A percentile compares a stretch with the other conserved stretches of the same genome.
phyloP scores from a whole-genome alignment of 192 early-diverging fungal species.

The Pilaira anomala region DNA sequence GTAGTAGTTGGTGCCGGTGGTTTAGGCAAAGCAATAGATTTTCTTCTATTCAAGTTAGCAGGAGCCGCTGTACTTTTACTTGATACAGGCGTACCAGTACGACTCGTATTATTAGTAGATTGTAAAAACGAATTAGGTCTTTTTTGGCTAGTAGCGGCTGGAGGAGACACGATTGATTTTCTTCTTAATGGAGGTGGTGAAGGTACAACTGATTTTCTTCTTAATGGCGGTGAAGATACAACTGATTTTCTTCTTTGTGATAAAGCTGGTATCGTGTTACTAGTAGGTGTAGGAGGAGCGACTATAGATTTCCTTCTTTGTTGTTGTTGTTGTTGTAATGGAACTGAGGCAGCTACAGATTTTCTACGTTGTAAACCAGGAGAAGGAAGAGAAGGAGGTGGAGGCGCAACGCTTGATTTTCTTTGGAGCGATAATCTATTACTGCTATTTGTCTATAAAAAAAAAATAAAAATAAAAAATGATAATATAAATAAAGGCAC shows the following conservation, averaged over 20 bases:
- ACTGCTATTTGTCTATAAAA: slow-evolving; percentile 19
- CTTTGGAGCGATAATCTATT: slow-evolving; percentile 20
- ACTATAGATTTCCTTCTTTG: slow-evolving; percentile 6
- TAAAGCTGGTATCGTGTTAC: background rate
- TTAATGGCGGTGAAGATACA: background rate
- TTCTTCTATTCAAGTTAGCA: background rate
- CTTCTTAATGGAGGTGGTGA: background rate
- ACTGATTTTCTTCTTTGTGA: background rate
- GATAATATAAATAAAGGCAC: slow-evolving; percentile 26
- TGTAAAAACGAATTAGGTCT: background rate
- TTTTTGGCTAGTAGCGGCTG: background rate
- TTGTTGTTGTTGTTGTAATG: background rate
- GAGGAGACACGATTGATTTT: background rate
- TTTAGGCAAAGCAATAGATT: slow-evolving; percentile 8
- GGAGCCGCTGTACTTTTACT: slow-evolving; percentile 10
- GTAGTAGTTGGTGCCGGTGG: slow-evolving; percentile 7
- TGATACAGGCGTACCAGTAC: slow-evolving; percentile 13
- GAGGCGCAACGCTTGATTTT: slow-evolving; percentile 3
- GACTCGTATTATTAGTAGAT: slow-evolving; percentile 21
- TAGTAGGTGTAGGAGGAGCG: background rate
- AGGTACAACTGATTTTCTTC: slow-evolving; percentile 1
- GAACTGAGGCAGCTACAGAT: background rate
- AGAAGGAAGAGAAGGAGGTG: background rate
- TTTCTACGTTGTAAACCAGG: background rate
- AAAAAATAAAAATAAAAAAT: too few species aligned